Evolutionary conservation across 1,284 basidiomycete species (phyloP).

Genomic region (Trametes hirsuta): DNA sequence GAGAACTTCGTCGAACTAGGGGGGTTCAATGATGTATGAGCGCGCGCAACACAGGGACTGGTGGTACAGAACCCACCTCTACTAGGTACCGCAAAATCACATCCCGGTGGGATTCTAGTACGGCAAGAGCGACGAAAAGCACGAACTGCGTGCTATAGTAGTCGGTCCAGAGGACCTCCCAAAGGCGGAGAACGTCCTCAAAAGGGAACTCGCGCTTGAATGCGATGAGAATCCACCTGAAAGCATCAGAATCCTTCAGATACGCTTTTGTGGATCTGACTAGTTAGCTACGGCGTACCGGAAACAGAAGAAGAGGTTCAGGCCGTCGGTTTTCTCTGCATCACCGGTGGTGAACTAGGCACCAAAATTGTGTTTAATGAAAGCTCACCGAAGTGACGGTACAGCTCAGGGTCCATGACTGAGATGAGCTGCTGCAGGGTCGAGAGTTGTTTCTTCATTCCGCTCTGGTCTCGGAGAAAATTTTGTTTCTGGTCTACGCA

Average conservation of each 20-base stretch:
- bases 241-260: neutral
- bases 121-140: constrained; percentile 93
- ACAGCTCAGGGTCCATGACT: constrained; percentile 94
- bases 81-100: constrained; percentile 92
- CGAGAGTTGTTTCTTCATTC: constrained; percentile 94
- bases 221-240: constrained; percentile 81
- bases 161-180: constrained; percentile 97
- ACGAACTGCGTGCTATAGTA: constrained; percentile 88
- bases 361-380: constrained; percentile 1
- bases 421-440: constrained; percentile 89
- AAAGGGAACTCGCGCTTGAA: constrained; percentile 98
- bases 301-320: constrained; percentile 99
- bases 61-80: constrained; percentile 54
- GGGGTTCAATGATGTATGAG: neutral
- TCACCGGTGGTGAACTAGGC: neutral
- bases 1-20: constrained; percentile 81
- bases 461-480: constrained; percentile 95
- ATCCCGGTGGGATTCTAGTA: constrained; percentile 93
- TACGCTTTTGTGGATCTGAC: neutral
- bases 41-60: neutral
- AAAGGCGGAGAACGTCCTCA: constrained; percentile 84
- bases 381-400: constrained; percentile 76
- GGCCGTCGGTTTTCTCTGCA: constrained; percentile 83
- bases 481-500: constrained; percentile 74
- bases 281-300: constrained; percentile 52